A percentile compares a stretch with the other conserved stretches of the same genome.
phyloP scores from a whole-genome alignment of 495 filamentous ascomycete species.

The Usnea hakonensis region DNA sequence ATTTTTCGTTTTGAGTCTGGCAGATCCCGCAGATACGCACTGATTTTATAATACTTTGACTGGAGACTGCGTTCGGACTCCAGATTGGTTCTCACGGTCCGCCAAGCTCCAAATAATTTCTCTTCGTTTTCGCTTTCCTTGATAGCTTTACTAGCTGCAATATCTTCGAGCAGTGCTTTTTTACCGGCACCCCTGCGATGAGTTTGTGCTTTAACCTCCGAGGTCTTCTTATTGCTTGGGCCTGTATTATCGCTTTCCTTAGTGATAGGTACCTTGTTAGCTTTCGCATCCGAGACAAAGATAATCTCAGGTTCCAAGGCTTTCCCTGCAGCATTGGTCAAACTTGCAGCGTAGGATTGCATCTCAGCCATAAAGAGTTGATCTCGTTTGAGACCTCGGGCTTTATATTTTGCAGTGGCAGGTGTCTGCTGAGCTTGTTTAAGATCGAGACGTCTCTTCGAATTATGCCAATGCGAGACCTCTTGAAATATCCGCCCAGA shows the following conservation, averaged over 20 bases:
- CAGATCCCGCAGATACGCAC: constrained; percentile 29
- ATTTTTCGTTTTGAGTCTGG: constrained; percentile 19
- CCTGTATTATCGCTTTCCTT: constrained; percentile 20
- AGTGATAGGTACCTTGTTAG: constrained; percentile 12
- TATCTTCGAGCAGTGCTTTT: constrained; percentile 16
- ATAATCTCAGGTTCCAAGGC: constrained; percentile 55
- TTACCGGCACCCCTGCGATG: constrained; percentile 25
- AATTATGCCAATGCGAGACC: constrained; percentile 58
- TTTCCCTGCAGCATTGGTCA: constrained; percentile 57
- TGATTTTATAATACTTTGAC: constrained; percentile 28
- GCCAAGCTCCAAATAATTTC: constrained; percentile 30
- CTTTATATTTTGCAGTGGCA: constrained; percentile 23
- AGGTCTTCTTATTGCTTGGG: constrained; percentile 24
- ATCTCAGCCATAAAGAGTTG: constrained; percentile 55
- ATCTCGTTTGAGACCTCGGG: constrained; percentile 36
- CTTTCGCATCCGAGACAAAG: constrained; percentile 31
- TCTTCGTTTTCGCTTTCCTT: constrained; percentile 29
- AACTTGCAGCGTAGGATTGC: constrained; percentile 58
- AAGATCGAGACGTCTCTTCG: constrained; percentile 41
- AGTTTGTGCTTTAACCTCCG: constrained; percentile 18
- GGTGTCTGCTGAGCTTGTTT: constrained; percentile 25
- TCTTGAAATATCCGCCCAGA: constrained; percentile 45
- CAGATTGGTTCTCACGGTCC: constrained; percentile 25
- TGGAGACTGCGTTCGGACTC: constrained; percentile 25
- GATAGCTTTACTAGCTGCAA: constrained; percentile 32